Evolutionary conservation across 1,284 basidiomycete species (phyloP).

Genomic region (Ganoderma lingzhi): DNA sequence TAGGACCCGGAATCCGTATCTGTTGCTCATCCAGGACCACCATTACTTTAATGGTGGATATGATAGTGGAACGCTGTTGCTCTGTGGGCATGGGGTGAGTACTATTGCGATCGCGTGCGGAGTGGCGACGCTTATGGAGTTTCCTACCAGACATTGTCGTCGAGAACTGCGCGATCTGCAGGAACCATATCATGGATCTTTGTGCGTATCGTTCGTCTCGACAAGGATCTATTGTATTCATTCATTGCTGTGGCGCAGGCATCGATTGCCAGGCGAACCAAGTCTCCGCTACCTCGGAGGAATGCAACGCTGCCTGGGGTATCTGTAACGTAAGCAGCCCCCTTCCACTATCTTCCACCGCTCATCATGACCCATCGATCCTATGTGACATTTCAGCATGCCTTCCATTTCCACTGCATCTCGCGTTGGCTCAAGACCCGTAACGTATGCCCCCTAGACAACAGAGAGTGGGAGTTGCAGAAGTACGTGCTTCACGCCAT

Average conservation of each 20-base stretch:
- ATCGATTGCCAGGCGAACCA: constrained; percentile 99
- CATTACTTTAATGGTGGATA: constrained; percentile 9
- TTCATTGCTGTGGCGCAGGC: constrained; percentile 58
- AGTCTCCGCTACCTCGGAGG: constrained; percentile 94
- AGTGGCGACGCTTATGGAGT: constrained; percentile 20
- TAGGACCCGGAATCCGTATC: constrained; percentile 10
- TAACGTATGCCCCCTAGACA: constrained; percentile 98
- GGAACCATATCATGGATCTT: constrained; percentile 98
- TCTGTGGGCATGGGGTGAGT: constrained; percentile 94
- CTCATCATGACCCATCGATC: neutral
- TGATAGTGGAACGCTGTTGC: constrained; percentile 96
- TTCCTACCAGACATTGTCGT: constrained; percentile 86
- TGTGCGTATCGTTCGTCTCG: constrained; percentile 63
- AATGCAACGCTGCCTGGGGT: constrained; percentile 99
- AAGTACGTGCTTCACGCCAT: constrained; percentile 65
- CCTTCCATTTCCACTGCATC: constrained; percentile 99
- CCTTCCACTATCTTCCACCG: neutral
- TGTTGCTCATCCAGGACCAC: constrained; percentile 15
- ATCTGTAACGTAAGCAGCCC: constrained; percentile 89
- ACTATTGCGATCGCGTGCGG: neutral
- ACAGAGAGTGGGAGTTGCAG: constrained; percentile 95
- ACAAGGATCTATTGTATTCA: constrained; percentile 10
- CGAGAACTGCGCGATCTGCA: constrained; percentile 96
- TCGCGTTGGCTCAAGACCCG: constrained; percentile 99
- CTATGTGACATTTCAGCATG: constrained; percentile 70